Evolutionary conservation across 1,139 yeast genomes (phyloP).

Genomic region (Tardiomyces depauwii): DNA sequence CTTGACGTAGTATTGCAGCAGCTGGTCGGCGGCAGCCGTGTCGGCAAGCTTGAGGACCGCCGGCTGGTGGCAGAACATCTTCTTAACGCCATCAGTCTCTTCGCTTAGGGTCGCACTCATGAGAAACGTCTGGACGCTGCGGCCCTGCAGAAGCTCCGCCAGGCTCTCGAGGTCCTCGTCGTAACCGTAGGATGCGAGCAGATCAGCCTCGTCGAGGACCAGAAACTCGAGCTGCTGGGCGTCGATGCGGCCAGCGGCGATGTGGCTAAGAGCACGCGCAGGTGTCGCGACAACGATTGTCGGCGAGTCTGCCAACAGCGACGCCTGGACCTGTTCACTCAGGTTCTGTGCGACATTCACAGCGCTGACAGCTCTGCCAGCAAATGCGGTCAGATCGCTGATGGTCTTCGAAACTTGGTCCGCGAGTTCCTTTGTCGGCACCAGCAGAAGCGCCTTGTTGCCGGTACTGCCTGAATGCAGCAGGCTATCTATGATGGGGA

Average conservation of each 20-base stretch:
- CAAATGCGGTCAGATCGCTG: constrained; percentile 55
- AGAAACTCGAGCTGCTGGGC: constrained; percentile 47
- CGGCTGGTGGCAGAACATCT: constrained; percentile 72
- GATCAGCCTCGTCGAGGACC: constrained; percentile 93
- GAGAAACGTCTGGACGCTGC: constrained; percentile 74
- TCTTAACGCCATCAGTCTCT: constrained; percentile 68
- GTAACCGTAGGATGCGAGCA: constrained; percentile 83
- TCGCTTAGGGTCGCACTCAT: constrained; percentile 96
- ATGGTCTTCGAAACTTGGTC: constrained; percentile 71
- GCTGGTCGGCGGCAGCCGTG: constrained; percentile 39
- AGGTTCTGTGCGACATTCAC: constrained; percentile 66
- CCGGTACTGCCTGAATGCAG: constrained; percentile 30
- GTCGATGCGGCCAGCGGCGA: constrained; percentile 26
- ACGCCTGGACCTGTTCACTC: constrained; percentile 60
- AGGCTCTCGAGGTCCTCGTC: constrained; percentile 65
- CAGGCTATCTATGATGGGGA: constrained; percentile 67
- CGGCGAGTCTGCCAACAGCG: constrained; percentile 63
- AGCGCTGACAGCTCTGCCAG: constrained; percentile 55
- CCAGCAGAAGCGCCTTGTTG: constrained; percentile 45
- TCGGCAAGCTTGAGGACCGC: constrained; percentile 67
- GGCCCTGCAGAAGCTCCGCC: constrained; percentile 48
- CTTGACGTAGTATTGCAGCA: constrained; percentile 78
- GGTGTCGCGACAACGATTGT: constrained; percentile 86
- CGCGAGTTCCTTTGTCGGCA: constrained; percentile 79
- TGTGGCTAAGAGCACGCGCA: constrained; percentile 48